Base-by-base conservation (phyloP, 768 basidiomycete species). In the Leccinum uliginosum region DNA sequence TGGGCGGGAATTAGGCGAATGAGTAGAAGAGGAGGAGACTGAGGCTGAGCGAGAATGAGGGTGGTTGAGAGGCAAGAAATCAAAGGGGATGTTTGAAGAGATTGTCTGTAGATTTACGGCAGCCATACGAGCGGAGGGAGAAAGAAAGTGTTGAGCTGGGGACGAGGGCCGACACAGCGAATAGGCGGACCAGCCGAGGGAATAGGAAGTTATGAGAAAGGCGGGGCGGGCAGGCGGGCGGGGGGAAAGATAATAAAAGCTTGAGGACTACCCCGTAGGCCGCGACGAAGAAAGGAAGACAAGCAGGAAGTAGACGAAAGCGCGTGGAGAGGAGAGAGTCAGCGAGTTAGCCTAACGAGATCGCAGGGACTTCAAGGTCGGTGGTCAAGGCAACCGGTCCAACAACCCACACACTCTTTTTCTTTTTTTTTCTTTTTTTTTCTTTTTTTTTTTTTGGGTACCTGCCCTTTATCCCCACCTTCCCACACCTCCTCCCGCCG, bases 21-120 rank as follows among this genome's bases (percentile, higher is more conserved):
- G 84, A 49, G 86, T 83, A 57, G 86, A 87, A 50, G 83, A 80
- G 38, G 89, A 90, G 44, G 87, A 87, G 70, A 89, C 80, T 19
- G 90, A 92, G 70, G 80, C 83, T 46, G 89, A 89, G 68, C 90
- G 82, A 29, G 89, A 90, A 69, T 89, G 90, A 60, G 78, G 78
- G 68, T 77, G 76, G 60, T 76, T 81, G 53, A 77, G 71, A 49
- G 85, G 83, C 53, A 86, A 75, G 71, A 87, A 89, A 71, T 90
- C 87, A 74, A 89, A 82, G 59, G 86, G 80, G 67, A 84, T 74
- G 71, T 76, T 80, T 61, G 81, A 74, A 60, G 85, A 77, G 79
- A 87, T 83, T 74, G 85, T 80, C 72, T 88, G 86, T 63, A 87
- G 78, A 72, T 85, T 86, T 73, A 86, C 82, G 66, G 86, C 83